Evolutionary conservation across 495 filamentous ascomycete genomes (phyloP), one percentile per base, ranked within the genome.

Genomic region (Penicillium pulvis): DNA sequence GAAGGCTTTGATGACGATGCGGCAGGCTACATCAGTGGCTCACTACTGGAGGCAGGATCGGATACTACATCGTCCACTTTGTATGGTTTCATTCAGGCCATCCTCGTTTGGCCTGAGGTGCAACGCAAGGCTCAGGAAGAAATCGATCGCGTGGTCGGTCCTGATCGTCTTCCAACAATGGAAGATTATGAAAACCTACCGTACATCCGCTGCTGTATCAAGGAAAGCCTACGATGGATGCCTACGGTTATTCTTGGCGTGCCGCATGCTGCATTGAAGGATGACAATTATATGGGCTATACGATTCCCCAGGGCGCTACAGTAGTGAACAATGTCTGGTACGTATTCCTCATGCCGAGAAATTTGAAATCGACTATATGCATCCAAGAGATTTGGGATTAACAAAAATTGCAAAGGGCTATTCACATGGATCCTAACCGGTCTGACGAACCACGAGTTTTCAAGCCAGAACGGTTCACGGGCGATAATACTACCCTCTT

Each of bases 21-120:
- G 44, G 59, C 73, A 10, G 65, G 66, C 0, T 79, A 79, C 53
- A 70, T 80, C 6, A 61, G 76, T 6, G 78, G 76, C 10, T 74
- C 73, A 7, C 63, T 80, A 28, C 64, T 78, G 8, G 75, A 80
- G 53, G 79, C 72, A 33, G 78, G 77, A 41, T 73, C 72, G 12
- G 72, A 77, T 26, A 81, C 77, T 0, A 75, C 77, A n/a, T 68
- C 75, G 14, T 67, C 57, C 39, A 73, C 71, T 1, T 50, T 80
- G 28, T 65, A 71, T 41, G 71, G 65, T 16, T 80, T 83, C 51
- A 61, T 80, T 17, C 67, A 75, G 17, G 79, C 77, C 7, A 36
- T 12, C 10, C 33, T 36, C 8, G 10, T 36, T 36, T 14, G 12
- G 10, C 33, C 33, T 3, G 33, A 36, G 10, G 10, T 11, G 3